Conservation (phyloP, 495 filamentous ascomycete species). For the Aspergillus ellipticus region DNA sequence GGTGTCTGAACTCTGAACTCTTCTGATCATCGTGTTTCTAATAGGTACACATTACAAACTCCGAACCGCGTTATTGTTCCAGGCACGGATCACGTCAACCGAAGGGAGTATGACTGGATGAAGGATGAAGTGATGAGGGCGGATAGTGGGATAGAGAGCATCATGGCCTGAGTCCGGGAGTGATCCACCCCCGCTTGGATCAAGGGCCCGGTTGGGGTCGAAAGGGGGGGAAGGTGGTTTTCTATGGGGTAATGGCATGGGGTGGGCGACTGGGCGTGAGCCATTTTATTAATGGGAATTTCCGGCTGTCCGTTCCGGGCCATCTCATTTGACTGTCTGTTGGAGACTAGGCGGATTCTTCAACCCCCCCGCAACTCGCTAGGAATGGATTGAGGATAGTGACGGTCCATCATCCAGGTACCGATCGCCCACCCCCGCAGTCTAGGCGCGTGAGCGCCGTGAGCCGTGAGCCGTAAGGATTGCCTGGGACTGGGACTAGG, state of each 20-base stretch:
- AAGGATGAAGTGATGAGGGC: too few species aligned
- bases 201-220: not conserved
- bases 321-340: not conserved
- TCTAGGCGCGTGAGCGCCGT: not conserved
- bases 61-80: too few species aligned
- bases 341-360: constrained; percentile 3
- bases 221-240: constrained; percentile 6
- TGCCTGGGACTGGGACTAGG: too few species aligned
- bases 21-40: too few species aligned
- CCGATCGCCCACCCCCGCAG: constrained; percentile 23
- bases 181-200: too few species aligned
- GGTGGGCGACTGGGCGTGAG: constrained; percentile 3
- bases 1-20: not conserved
- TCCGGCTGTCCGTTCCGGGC: not conserved
- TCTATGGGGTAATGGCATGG: constrained; percentile 18
- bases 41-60: too few species aligned
- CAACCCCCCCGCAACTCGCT: constrained; percentile 18
- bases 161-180: too few species aligned
- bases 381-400: constrained; percentile 17
- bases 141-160: too few species aligned
- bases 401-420: constrained; percentile 20
- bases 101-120: too few species aligned
- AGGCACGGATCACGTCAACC: too few species aligned
- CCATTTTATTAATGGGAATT: constrained; percentile 19
- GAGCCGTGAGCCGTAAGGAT: too few species aligned